These are phyloP conservation scores for Sporothrix dimorphospora DNA, from an alignment of 2,329 filamentous ascomycete genomes.

Conservation along the genomic window DNA sequence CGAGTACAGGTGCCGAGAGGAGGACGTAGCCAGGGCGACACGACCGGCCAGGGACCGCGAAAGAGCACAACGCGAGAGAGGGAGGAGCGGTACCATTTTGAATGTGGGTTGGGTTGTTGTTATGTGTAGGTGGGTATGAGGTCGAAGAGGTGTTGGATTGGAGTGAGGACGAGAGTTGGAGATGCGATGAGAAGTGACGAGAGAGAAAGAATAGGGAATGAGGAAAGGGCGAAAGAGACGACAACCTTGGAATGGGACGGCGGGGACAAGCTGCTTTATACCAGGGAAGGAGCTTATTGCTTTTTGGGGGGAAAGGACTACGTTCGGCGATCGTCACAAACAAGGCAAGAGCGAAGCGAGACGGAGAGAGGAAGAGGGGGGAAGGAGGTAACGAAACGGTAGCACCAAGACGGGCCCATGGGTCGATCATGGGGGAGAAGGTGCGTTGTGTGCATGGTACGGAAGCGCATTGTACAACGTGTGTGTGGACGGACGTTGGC, in stretches of 20 bases:
- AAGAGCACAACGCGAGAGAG: constrained; percentile 11
- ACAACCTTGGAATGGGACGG: not conserved
- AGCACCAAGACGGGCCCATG: not conserved
- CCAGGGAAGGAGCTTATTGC: not conserved
- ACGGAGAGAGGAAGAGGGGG: not conserved
- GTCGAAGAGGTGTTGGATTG: constrained; percentile 1
- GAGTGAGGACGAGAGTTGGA: constrained; percentile 16
- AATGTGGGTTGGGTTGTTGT: not conserved
- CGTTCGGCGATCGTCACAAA: constrained; percentile 17
- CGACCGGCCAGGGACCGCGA: constrained; percentile 25
- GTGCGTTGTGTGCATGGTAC: not conserved
- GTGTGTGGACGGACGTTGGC: not conserved
- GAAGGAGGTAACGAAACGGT: constrained; percentile 11
- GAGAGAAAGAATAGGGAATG: not conserved
- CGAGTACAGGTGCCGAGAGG: constrained; percentile 20
- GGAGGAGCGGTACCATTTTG: constrained; percentile 30
- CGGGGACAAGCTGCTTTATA: constrained; percentile 22
- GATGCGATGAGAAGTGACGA: constrained; percentile 5
- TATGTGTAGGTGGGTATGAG: not conserved
- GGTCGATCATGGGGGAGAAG: constrained; percentile 15
- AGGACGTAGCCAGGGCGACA: not conserved
- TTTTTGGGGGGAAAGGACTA: not conserved
- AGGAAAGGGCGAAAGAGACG: constrained; percentile 1
- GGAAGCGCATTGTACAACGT: not conserved
- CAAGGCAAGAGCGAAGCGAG: constrained; percentile 9